phyloP scores from a whole-genome alignment of 164 flowering plant genomes.

The Cinnamomum micranthum region DNA sequence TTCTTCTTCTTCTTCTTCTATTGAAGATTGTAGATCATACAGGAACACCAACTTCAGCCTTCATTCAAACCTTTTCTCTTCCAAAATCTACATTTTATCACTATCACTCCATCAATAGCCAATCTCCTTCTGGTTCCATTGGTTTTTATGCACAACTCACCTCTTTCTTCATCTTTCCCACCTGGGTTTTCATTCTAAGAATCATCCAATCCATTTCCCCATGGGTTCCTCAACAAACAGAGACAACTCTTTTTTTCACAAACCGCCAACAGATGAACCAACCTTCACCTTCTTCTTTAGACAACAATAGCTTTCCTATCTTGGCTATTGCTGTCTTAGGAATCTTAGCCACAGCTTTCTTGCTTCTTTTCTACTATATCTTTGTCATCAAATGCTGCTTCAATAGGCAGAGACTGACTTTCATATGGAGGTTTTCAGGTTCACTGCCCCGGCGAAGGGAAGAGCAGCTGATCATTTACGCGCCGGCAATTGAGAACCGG shows the following conservation, averaged over 20 bases:
- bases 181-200: not conserved
- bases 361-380: conserved; percentile 79
- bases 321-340: conserved; percentile 77
- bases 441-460: conserved; percentile 25
- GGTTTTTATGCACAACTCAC: not conserved
- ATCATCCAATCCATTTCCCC: not conserved
- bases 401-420: conserved; percentile 56
- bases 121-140: not conserved
- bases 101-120: not conserved
- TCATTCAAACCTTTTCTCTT: not conserved
- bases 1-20: not conserved
- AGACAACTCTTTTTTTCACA: too few species aligned
- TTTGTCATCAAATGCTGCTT: conserved; percentile 93
- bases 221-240: not conserved
- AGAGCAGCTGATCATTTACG: conserved; percentile 29
- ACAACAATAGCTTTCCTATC: conserved; percentile 58
- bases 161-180: not conserved
- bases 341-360: conserved; percentile 67
- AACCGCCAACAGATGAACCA: not conserved
- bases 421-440: conserved; percentile 45
- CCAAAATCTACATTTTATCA: not conserved
- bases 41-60: not conserved
- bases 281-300: conserved; percentile 16
- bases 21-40: too few species aligned
- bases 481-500: conserved; percentile 27